Conservation (phyloP, 139 green algal species). For the Pleodorina starrii region DNA sequence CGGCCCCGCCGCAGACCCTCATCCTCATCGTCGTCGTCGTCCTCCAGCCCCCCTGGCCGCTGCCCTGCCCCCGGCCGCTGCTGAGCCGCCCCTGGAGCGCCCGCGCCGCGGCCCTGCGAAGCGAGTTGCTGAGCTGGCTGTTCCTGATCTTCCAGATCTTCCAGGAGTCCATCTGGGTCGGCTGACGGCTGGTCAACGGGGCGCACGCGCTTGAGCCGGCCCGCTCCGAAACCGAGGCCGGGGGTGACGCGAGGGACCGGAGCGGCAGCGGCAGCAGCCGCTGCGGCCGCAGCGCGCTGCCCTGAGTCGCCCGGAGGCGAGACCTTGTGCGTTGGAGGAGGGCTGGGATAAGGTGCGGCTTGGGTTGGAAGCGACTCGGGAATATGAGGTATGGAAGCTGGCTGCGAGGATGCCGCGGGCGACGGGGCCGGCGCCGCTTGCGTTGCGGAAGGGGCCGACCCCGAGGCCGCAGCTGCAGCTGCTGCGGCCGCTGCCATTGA, state of each 20-base stretch:
- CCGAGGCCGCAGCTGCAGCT: conserved; percentile 1
- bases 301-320: neutral
- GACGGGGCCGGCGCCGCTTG: neutral
- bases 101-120: too few relatives aligned
- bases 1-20: neutral
- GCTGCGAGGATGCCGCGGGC: neutral
- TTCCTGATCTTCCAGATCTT: conserved; percentile 10
- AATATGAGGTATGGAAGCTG: neutral
- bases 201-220: conserved; percentile 20
- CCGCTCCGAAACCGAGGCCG: neutral
- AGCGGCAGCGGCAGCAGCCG: neutral
- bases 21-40: conserved; percentile 31
- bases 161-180: neutral
- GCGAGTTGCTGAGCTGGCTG: neutral
- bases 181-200: neutral
- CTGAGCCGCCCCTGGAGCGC: too few relatives aligned
- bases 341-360: neutral
- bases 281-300: neutral
- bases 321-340: neutral
- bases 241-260: neutral
- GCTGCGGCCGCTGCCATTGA: conserved; percentile 15
- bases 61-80: too few relatives aligned
- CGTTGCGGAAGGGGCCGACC: too few relatives aligned
- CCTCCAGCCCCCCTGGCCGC: neutral
- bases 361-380: neutral